These are phyloP conservation scores for Stachybotrys elegans DNA, from an alignment of 2,329 filamentous ascomycete genomes.

Conservation along the genomic window DNA sequence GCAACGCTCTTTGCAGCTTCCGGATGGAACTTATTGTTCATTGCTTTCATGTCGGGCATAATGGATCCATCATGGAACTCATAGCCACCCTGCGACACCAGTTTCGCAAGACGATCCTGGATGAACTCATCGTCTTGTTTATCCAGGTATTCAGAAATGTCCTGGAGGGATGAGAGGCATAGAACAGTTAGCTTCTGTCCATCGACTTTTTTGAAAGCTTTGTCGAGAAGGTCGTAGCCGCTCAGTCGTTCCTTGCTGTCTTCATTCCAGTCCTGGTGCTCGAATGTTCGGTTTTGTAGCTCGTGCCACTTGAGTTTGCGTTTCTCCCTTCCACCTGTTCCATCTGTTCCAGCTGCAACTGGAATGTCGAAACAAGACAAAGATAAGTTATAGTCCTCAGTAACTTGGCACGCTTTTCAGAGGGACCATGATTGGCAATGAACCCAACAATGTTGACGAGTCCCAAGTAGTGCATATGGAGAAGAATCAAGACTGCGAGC, in stretches of 20 bases:
- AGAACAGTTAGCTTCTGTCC: neutral
- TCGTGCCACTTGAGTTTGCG: neutral
- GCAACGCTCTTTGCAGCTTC: neutral
- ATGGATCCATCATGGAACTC: slow-evolving; percentile 1
- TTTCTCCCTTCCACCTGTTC: neutral
- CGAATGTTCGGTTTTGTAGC: neutral
- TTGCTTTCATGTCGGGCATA: slow-evolving; percentile 1
- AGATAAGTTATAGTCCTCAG: neutral
- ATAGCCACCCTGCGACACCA: neutral
- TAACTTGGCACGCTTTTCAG: neutral
- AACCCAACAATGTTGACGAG: neutral
- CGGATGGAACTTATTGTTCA: neutral
- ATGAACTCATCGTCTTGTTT: neutral
- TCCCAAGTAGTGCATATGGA: neutral
- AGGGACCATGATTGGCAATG: slow-evolving; percentile 1
- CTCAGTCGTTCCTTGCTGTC: neutral
- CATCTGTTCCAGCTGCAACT: slow-evolving; percentile 1
- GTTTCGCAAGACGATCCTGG: neutral
- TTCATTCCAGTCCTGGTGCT: neutral
- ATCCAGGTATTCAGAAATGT: neutral
- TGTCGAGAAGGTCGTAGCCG: neutral
- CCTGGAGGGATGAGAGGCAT: neutral
- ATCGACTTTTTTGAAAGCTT: neutral
- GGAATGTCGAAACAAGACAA: neutral
- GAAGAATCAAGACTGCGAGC: neutral